Evolutionary conservation across 176 grass and related monocot species (phyloP).

Genomic region (Guadua angustifolia): DNA sequence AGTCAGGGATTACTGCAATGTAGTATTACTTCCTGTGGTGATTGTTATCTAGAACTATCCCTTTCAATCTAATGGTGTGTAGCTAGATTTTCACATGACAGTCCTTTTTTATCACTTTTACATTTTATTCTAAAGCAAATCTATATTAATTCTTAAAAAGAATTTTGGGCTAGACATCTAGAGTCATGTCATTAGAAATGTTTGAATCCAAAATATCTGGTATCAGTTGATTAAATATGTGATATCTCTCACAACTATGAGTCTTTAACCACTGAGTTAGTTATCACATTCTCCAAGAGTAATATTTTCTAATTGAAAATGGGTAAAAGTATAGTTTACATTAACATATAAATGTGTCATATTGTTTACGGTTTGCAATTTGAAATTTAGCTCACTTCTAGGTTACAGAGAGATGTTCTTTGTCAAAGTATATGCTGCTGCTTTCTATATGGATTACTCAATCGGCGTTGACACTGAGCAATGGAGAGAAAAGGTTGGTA

Average conservation of each 20-base stretch:
- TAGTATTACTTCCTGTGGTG: not conserved
- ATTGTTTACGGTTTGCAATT: conserved; percentile 27
- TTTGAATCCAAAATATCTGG: not conserved
- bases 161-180: not conserved
- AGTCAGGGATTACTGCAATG: not conserved
- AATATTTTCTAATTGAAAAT: not conserved
- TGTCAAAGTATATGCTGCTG: conserved; percentile 89
- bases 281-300: not conserved
- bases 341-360: not conserved
- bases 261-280: not conserved
- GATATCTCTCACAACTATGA: not conserved
- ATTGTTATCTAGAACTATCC: not conserved
- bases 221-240: not conserved
- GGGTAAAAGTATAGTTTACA: not conserved
- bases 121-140: not conserved
- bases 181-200: not conserved
- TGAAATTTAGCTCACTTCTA: conserved; percentile 56
- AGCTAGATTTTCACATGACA: not conserved
- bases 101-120: not conserved
- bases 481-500: conserved; percentile 55
- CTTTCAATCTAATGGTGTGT: not conserved
- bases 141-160: not conserved
- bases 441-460: conserved; percentile 65
- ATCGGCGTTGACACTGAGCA: conserved; percentile 53
- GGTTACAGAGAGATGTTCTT: conserved; percentile 96